Evolutionary conservation across 2,329 filamentous ascomycete genomes (phyloP).

Genomic region (Xylaria sp.): DNA sequence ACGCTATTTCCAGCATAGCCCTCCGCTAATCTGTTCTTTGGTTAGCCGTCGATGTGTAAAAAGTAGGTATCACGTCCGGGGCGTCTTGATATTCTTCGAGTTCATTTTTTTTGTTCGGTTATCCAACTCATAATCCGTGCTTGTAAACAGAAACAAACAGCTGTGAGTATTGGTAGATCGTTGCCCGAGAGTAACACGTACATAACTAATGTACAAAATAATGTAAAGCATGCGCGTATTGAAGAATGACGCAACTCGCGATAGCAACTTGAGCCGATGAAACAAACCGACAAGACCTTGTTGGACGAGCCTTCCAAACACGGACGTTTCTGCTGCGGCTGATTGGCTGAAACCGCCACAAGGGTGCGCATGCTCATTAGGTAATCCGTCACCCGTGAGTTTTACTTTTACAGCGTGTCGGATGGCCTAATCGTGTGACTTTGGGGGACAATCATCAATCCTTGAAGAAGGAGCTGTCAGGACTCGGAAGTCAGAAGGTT

Average conservation of each 20-base stretch:
- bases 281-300: too few relatives aligned
- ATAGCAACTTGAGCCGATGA: background rate
- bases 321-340: conserved; percentile 3
- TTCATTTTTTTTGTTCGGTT: too few relatives aligned
- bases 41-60: too few relatives aligned
- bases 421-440: background rate
- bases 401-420: too few relatives aligned
- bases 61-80: too few relatives aligned
- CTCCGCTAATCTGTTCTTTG: background rate
- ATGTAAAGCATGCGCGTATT: background rate
- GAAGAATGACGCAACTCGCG: background rate
- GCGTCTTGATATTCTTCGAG: too few relatives aligned
- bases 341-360: conserved; percentile 9
- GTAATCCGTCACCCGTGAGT: too few relatives aligned
- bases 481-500: background rate
- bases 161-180: too few relatives aligned
- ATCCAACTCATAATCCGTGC: too few relatives aligned
- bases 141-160: too few relatives aligned
- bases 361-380: background rate
- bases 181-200: too few relatives aligned
- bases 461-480: background rate
- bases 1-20: background rate
- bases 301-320: conserved; percentile 11
- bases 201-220: too few relatives aligned
- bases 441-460: background rate